Percentiles rank a stretch among this genome's conserved stretches.
These are phyloP conservation scores for Aspergillus ustus DNA, from an alignment of 2,329 filamentous ascomycete species.

Conservation along the genomic window DNA sequence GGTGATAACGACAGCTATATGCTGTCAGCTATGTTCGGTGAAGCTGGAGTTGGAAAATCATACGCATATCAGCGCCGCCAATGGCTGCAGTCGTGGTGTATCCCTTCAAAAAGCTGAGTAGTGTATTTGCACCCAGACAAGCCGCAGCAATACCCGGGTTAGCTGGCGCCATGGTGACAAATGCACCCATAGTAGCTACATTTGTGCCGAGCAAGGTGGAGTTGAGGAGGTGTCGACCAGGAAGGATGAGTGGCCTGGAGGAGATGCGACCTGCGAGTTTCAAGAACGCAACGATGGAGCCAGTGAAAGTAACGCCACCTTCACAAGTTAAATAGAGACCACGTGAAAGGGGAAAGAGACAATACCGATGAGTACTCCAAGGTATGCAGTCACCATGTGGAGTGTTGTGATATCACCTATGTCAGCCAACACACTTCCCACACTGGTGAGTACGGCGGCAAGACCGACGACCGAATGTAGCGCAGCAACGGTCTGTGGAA, in stretches of 20 bases:
- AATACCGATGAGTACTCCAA: conserved; percentile 78
- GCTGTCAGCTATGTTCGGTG: conserved; percentile 28
- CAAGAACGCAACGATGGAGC: conserved; percentile 85
- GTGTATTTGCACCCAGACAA: conserved; percentile 75
- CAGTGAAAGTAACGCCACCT: conserved; percentile 84
- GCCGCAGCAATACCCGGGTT: conserved; percentile 78
- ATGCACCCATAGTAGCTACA: conserved; percentile 80
- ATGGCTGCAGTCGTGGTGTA: conserved; percentile 88
- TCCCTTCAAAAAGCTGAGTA: conserved; percentile 81
- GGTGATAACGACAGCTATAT: conserved; percentile 77
- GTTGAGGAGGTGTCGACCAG: conserved; percentile 77
- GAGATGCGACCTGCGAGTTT: conserved; percentile 85
- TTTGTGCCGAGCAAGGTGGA: conserved; percentile 75
- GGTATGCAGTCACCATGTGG: conserved; percentile 83
- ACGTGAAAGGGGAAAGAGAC: conserved; percentile 27
- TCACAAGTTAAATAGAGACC: conserved; percentile 8
- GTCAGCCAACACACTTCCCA: conserved; percentile 80
- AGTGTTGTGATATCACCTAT: conserved; percentile 73
- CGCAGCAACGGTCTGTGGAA: conserved; percentile 87
- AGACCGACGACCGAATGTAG: conserved; percentile 89
- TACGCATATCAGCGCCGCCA: conserved; percentile 89
- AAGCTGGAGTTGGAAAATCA: conserved; percentile 14
- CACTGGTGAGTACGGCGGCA: conserved; percentile 84
- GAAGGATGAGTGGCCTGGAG: conserved; percentile 73
- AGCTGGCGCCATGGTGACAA: conserved; percentile 79